Base-by-base conservation (phyloP, 805 yeast genomes). In the Myxozyma mucilagina region DNA sequence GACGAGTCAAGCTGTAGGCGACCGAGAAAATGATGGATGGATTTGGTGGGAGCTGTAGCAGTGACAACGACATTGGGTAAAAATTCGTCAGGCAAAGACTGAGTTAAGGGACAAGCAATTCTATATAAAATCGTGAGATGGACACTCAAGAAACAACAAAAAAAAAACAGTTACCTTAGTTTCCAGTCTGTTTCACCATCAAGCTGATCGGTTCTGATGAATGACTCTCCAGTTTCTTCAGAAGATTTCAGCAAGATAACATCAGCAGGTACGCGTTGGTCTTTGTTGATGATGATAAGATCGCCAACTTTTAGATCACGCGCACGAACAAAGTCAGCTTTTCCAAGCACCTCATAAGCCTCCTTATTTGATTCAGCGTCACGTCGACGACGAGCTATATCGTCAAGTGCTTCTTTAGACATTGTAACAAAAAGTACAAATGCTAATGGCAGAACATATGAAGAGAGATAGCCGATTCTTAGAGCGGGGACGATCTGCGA, bases 171-270 rank as follows among this genome's bases (percentile, higher is more conserved):
- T 5, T 52, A 60, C 62, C 99, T 79, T 57, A 94, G 78, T 73
- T 94, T 94, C 99, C 99, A 94, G 76, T 94, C 99, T 5, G 99
- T 94, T 74, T 94, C 99, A 71, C 99, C 99, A 74, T 94, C 99
- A 53, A 94, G 79, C 75, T 94, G 99, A 77, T 94, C 99, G 0
- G 99, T 94, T 69, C 96, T 89, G 66, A 94, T 89, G 70, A 96
- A 94, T 1, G 92, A 82, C 71, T 94, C 99, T 7, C 97, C 97
- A 1, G 79, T 71, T 2, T 78, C 74, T 71, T 90, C 97, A 59
- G 90, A 85, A 0, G 97, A 86, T 71, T 90, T 96, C 47, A 94
- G 75, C 32, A 94, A 74, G 7, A 94, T 77, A 84, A 91, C 80
- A 74, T 94, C 99, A 0, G 99, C 98, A 0, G 99, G 99, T 1